Evolutionary conservation across 2,329 filamentous ascomycete genomes (phyloP).

Genomic region (Macrophomina tecta): DNA sequence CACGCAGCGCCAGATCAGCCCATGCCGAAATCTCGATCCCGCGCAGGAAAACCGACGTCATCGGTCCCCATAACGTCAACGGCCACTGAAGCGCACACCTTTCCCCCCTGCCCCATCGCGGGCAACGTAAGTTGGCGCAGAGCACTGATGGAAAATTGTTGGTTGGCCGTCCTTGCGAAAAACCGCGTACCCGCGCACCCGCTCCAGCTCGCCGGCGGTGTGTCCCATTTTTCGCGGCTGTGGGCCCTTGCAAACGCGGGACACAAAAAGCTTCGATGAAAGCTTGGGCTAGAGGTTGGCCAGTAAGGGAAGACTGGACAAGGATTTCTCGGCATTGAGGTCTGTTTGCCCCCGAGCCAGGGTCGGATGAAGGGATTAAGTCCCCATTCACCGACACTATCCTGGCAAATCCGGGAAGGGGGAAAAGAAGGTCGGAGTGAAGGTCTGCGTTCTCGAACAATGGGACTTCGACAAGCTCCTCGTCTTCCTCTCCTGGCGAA

Average conservation of each 20-base stretch:
- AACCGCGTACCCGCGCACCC: no score
- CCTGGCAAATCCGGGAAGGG: background rate
- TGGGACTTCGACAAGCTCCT: no score
- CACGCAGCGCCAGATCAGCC: background rate
- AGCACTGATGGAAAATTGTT: background rate
- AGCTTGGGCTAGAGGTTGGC: background rate
- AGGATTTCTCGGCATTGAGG: no score
- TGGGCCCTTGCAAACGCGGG: no score
- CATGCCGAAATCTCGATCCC: background rate
- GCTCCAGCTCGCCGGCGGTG: no score
- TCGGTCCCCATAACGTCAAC: background rate
- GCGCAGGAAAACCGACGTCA: background rate
- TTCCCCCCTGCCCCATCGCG: no score
- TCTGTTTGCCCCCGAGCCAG: background rate
- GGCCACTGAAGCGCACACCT: background rate
- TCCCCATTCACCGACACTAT: background rate
- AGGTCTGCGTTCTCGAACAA: no score
- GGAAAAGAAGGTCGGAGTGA: no score
- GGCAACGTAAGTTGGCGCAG: no score
- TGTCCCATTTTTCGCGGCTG: no score
- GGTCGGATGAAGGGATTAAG: background rate
- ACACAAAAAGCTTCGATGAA: background rate
- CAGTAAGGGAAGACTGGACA: background rate
- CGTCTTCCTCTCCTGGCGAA: no score
- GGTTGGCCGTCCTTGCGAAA: no score